Base-by-base conservation (phyloP, 2,329 filamentous ascomycete genomes). In the Aspergillus clavatus region DNA sequence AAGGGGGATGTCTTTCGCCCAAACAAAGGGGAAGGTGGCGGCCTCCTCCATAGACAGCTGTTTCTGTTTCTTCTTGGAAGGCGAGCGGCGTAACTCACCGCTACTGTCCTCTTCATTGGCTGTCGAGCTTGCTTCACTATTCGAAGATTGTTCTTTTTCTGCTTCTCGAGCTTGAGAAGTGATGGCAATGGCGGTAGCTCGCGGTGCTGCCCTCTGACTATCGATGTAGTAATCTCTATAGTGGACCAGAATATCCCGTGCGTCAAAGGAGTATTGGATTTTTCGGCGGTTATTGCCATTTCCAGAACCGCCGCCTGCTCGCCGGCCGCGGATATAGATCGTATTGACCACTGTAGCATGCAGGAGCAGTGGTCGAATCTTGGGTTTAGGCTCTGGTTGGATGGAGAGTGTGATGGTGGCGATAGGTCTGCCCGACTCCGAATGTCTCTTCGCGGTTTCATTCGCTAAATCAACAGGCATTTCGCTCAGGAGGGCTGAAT, bases 261-360 rank as follows among this genome's bases (percentile, higher is more conserved):
- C 60, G 57, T 72, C 64, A 35, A 71, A 64, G 18, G 61, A 86
- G 76, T 55, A 84, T n/a, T 52, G 54, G 31, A 50, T 56, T 4
- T 51, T 56, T 23, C 41, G 49, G 21, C 28, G 36, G 7, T 43
- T 51, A 38, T 45, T 52, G 5, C 42, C 40, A 8, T 40, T 48
- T 10, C 40, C 36, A 6, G 29, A 28, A n/a, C 43, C 43, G n/a
- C 41, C 28, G 22, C 48, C 36, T 5, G 43, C 52, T 16, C 46
- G 48, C 28, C 56, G 54, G 5, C 61, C 54, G 12, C 53, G 54
- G 27, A 65, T 81, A 62, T 95, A 94, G 11, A 89, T 80, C 0
- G 89, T 94, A 65, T 96, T 95, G 40, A 93, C 69, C 3, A 96
- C 71, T 0, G 91, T 96, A 14, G 87, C 89, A 62, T 96, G 91